phyloP scores from a whole-genome alignment of 2,329 filamentous ascomycete genomes.

The Mariannaea elegans region DNA sequence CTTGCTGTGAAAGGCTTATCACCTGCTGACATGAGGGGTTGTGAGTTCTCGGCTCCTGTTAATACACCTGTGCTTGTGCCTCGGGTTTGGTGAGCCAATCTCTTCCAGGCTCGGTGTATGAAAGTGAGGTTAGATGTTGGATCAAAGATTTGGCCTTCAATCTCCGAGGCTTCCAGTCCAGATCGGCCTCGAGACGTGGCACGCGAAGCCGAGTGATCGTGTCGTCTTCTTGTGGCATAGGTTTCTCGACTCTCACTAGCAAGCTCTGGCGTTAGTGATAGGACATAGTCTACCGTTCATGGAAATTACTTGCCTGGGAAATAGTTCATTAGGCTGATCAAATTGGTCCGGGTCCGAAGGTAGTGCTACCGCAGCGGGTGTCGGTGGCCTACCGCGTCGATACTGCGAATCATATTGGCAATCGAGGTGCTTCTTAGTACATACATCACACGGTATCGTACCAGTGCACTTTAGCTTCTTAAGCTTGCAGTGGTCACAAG shows the following conservation, averaged over 20 bases:
- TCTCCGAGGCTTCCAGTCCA: slow-evolving; percentile 45
- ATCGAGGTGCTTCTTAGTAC: slow-evolving; percentile 37
- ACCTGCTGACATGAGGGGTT: slow-evolving; percentile 40
- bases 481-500: slow-evolving; percentile 51
- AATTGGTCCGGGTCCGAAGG: too few species aligned
- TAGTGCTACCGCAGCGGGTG: too few species aligned
- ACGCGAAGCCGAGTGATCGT: too few species aligned
- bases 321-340: too few species aligned
- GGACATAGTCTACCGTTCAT: too few species aligned
- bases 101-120: slow-evolving; percentile 61
- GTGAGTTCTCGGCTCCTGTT: slow-evolving; percentile 33
- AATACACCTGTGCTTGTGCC: slow-evolving; percentile 35
- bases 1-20: slow-evolving; percentile 41
- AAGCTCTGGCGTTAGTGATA: background rate
- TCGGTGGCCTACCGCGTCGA: slow-evolving; percentile 48
- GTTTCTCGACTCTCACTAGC: too few species aligned
- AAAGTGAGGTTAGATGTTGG: slow-evolving; percentile 65
- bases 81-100: slow-evolving; percentile 45
- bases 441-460: slow-evolving; percentile 46
- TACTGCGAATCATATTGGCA: slow-evolving; percentile 50
- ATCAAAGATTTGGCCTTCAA: slow-evolving; percentile 65
- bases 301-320: too few species aligned
- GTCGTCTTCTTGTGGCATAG: too few species aligned
- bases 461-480: slow-evolving; percentile 50
- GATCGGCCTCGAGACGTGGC: slow-evolving; percentile 40